phyloP scores from a whole-genome alignment of 2,329 filamentous ascomycete genomes.

The Aspergillus versicolor region DNA sequence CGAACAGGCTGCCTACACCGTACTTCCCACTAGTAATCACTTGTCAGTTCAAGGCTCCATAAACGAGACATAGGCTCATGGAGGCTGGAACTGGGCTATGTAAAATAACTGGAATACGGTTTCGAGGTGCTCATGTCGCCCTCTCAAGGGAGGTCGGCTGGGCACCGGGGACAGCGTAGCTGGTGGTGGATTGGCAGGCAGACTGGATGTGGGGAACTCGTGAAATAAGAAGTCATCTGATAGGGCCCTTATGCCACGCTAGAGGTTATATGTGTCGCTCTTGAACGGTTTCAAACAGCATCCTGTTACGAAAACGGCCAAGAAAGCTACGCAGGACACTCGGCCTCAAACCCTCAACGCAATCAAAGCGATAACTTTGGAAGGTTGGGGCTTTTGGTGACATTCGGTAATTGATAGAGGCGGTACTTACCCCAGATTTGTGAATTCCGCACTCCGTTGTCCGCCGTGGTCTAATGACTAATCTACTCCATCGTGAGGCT shows the following conservation, averaged over 20 bases:
- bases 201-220: background rate
- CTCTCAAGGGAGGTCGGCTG: background rate
- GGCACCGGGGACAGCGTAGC: background rate
- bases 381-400: background rate
- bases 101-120: background rate
- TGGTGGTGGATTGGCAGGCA: background rate
- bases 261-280: background rate
- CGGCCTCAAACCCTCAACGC: background rate
- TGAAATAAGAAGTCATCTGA: background rate
- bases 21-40: background rate
- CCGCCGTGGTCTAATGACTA: no score
- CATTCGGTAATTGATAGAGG: background rate
- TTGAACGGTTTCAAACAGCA: background rate
- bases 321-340: background rate
- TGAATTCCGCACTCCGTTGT: background rate
- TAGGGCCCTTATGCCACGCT: background rate
- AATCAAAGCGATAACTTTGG: background rate
- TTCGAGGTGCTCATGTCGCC: background rate
- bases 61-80: background rate
- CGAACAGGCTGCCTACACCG: background rate
- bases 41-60: background rate
- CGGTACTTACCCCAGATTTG: background rate
- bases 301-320: background rate
- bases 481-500: no score
- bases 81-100: background rate